Evolutionary conservation across 2,329 filamentous ascomycete species (phyloP).

Genomic region (Pseudogymnoascus sp.): DNA sequence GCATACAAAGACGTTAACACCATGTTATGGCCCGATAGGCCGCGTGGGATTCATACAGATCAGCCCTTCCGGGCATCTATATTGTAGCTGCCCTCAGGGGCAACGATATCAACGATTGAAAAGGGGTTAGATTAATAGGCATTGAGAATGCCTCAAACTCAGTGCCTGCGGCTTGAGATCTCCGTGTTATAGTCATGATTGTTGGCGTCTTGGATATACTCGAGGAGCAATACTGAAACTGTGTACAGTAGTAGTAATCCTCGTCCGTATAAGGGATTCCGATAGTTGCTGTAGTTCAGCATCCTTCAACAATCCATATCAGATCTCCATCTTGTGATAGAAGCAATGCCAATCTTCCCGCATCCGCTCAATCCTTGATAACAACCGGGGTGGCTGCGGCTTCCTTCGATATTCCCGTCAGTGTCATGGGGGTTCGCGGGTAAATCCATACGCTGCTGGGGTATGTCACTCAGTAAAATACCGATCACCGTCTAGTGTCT

Average conservation of each 20-base stretch:
- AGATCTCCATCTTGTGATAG: background rate
- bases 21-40: background rate
- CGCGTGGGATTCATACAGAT: background rate
- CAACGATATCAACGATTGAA: background rate
- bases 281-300: background rate
- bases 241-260: background rate
- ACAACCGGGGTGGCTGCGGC: background rate
- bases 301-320: background rate
- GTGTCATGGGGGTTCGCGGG: background rate
- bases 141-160: background rate
- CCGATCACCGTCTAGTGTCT: background rate
- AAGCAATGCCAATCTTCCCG: background rate
- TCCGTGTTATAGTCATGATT: background rate
- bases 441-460: background rate
- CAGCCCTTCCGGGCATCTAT: background rate
- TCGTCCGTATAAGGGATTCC: background rate
- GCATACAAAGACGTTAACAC: background rate
- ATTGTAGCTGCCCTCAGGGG: background rate
- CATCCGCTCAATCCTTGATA: background rate
- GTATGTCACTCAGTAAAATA: background rate
- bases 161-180: background rate
- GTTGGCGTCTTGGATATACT: background rate
- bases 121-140: background rate
- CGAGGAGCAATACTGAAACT: background rate
- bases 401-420: background rate